phyloP scores from a whole-genome alignment of 2,329 filamentous ascomycete genomes.

The Penicillium oxalicum region DNA sequence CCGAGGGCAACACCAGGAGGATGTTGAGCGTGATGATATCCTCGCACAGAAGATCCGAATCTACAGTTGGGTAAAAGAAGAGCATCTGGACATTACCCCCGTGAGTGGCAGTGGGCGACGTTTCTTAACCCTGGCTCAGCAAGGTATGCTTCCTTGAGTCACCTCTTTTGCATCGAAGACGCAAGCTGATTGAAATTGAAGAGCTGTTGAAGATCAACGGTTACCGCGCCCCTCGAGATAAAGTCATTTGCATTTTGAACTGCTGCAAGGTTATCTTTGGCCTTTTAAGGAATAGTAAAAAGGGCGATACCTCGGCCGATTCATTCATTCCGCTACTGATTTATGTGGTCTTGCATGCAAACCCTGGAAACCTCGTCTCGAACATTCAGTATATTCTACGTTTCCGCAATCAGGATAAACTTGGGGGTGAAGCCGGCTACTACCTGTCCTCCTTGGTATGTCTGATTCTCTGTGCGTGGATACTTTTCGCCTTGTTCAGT shows the following conservation, averaged over 20 bases:
- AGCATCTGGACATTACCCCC: conserved; percentile 85
- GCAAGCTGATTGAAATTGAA: conserved; percentile 36
- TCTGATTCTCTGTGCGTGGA: conserved; percentile 3
- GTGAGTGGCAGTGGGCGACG: conserved; percentile 80
- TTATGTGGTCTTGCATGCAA: conserved; percentile 89
- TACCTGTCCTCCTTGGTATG: conserved; percentile 86
- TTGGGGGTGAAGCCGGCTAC: conserved; percentile 95
- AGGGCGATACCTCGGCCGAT: conserved; percentile 82
- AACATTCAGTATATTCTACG: conserved; percentile 97
- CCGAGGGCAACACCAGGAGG: conserved; percentile 92
- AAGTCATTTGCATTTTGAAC: conserved; percentile 96
- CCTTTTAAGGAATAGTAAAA: conserved; percentile 82
- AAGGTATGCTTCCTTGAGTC: conserved; percentile 50
- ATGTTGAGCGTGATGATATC: conserved; percentile 94
- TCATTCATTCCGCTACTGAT: conserved; percentile 93
- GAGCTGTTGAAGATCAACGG: conserved; percentile 94
- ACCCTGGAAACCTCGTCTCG: conserved; percentile 90
- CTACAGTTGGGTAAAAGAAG: conserved; percentile 88
- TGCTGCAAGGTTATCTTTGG: conserved; percentile 99
- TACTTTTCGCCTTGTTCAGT: not conserved
- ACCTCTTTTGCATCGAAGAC: not conserved
- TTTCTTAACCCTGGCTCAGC: conserved; percentile 82
- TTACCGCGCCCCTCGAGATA: conserved; percentile 93
- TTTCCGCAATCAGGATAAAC: conserved; percentile 95
- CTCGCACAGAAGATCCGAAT: conserved; percentile 94